Evolutionary conservation across 768 basidiomycete species (phyloP).

Genomic region (Hygrocybe coccinea): DNA sequence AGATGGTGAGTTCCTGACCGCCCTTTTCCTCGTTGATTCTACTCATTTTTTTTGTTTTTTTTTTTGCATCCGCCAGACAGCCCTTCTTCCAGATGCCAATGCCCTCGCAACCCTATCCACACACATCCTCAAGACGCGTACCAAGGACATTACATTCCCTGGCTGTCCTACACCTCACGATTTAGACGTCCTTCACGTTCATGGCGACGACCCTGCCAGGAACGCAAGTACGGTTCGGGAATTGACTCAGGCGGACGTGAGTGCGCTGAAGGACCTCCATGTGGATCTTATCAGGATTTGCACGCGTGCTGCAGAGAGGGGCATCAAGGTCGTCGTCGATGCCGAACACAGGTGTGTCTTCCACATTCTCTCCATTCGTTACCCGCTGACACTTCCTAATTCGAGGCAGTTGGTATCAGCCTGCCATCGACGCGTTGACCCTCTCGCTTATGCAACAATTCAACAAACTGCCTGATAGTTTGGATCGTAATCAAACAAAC

Average conservation of each 20-base stretch:
- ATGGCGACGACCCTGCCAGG: not conserved
- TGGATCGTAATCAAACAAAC: not conserved
- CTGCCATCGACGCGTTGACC: constrained; percentile 79
- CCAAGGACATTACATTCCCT: constrained; percentile 46
- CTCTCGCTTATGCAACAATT: constrained; percentile 71
- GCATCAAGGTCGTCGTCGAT: constrained; percentile 72
- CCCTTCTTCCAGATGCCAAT: constrained; percentile 59
- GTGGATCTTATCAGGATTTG: constrained; percentile 63
- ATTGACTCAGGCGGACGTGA: constrained; percentile 54
- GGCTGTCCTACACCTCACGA: constrained; percentile 61
- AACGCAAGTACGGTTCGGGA: constrained; percentile 1
- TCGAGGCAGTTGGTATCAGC: constrained; percentile 28
- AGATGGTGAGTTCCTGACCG: constrained; percentile 53
- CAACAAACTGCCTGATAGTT: constrained; percentile 43
- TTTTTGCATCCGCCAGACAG: constrained; percentile 50
- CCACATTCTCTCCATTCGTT: too few species aligned
- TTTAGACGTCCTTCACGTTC: constrained; percentile 48
- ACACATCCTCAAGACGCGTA: constrained; percentile 42
- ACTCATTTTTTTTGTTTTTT: not conserved
- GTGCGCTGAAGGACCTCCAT: constrained; percentile 55
- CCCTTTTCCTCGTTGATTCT: not conserved
- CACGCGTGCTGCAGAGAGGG: constrained; percentile 50
- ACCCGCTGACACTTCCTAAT: not conserved
- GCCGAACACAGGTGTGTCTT: constrained; percentile 68
- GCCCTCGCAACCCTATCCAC: constrained; percentile 60